phyloP scores from a whole-genome alignment of 2,329 filamentous ascomycete species.

The Aspergillus flavus region DNA sequence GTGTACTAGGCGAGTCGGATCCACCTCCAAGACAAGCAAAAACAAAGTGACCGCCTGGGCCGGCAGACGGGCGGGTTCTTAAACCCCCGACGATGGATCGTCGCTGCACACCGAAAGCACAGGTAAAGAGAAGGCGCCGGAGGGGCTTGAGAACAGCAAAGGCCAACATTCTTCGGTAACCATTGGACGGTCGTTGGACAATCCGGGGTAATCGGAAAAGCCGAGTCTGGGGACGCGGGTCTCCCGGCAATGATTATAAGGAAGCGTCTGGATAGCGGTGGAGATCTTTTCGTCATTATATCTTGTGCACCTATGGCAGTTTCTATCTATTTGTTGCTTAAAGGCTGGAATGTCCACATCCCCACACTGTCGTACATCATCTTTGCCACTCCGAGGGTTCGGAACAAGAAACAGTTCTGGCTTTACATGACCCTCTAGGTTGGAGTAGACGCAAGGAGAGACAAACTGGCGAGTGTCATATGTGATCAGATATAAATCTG shows the following conservation, averaged over 20 bases:
- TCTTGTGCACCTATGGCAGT: not conserved
- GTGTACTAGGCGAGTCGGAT: not conserved
- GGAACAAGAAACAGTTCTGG: not conserved
- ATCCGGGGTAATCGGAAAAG: conserved; percentile 1
- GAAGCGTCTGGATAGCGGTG: not conserved
- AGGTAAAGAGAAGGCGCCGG: not conserved
- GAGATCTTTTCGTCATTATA: not conserved
- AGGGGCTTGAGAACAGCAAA: not conserved
- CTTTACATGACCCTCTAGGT: not conserved
- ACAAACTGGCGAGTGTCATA: not conserved
- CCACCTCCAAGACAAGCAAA: not conserved
- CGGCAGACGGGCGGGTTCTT: not conserved
- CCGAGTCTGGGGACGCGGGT: conserved; percentile 2
- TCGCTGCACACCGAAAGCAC: not conserved
- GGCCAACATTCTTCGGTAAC: not conserved
- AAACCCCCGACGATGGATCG: not conserved
- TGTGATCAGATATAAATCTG: no score
- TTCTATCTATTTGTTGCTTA: not conserved
- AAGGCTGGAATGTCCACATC: not conserved
- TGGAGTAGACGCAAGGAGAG: not conserved
- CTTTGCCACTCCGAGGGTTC: not conserved
- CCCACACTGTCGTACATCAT: not conserved
- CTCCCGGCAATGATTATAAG: not conserved
- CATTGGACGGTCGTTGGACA: not conserved
- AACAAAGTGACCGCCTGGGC: not conserved